Evolutionary conservation across 2,329 filamentous ascomycete genomes (phyloP), one percentile per base, ranked within the genome.

Genomic region (Penicillium sp.): DNA sequence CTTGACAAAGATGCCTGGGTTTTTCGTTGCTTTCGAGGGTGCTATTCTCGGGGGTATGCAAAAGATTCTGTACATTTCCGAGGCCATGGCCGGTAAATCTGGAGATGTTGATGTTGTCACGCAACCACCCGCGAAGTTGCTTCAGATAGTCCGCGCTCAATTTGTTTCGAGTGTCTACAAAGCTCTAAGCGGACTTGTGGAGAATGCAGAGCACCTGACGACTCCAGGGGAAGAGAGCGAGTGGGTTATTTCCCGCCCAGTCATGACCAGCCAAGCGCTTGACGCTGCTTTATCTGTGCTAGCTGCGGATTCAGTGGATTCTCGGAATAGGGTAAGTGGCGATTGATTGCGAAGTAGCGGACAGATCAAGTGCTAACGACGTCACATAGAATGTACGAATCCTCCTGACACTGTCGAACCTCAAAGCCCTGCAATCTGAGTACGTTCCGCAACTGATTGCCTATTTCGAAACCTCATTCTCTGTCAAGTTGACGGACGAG

Each of bases 111-210:
- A 87, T 57, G 89, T 98, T 49, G 82, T 97, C 41, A 78, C 85
- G 16, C 84, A 91, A 13, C 94, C 93, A 4, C 84, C 88, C 23
- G 76, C 84, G 6, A 98, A 97, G 64, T 72, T 96, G 29, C 73
- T 97, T 29, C 87, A 94, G 63, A 88, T 90, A 79, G 88, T 97
- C 11, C 80, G 90, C 50, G 85, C 83, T 50, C 88, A 94, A 59
- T 98, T 98, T 59, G 89, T 95, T 11, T 89, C 85, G 5, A 95
- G 90, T 42, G 71, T 98, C 29, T 97, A 97, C 68, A 94, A 94
- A 64, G 88, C 88, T 5, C 71, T 98, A 25, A 94, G 87, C 56
- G 93, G 91, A 15, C 91, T 98, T 81, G 89, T 98, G 1, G 93
- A 97, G 67, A 97, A 95, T 64, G 91, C 93, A 3, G 89, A 97